Percentiles rank a stretch among this genome's conserved stretches.
Conservation (phyloP, 2,329 filamentous ascomycete genomes). For the Lasiodiplodia gonubiensis region DNA sequence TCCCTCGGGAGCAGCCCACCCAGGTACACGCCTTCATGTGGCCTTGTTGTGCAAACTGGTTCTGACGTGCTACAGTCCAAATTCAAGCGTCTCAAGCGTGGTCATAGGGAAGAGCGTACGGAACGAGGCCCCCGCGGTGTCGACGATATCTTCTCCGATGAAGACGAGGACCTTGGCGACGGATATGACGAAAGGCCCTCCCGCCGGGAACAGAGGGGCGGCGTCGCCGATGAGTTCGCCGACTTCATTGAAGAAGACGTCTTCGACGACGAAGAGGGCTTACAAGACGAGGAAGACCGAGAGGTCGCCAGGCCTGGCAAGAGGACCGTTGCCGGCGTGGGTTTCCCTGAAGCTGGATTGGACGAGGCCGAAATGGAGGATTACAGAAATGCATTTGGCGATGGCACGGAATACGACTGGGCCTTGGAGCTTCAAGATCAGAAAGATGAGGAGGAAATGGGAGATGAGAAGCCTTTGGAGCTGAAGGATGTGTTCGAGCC, state of each 20-base stretch:
- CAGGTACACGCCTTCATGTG: not conserved
- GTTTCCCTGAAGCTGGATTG: slow-evolving; percentile 80
- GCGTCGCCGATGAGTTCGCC: slow-evolving; percentile 46
- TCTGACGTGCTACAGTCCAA: slow-evolving; percentile 66
- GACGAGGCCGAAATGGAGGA: slow-evolving; percentile 94
- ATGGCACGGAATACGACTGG: slow-evolving; percentile 95
- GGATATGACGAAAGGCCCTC: slow-evolving; percentile 48
- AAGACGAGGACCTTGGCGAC: slow-evolving; percentile 75
- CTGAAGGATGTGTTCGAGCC: slow-evolving; percentile 98
- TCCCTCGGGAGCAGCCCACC: slow-evolving; percentile 15
- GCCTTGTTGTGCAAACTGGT: not conserved
- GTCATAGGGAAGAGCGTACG: slow-evolving; percentile 74
- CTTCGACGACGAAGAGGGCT: slow-evolving; percentile 78
- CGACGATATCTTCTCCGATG: slow-evolving; percentile 93
- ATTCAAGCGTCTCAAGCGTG: slow-evolving; percentile 95
- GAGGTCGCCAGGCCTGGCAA: slow-evolving; percentile 84
- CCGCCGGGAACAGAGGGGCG: slow-evolving; percentile 35
- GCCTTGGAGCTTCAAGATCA: slow-evolving; percentile 88
- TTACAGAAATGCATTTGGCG: slow-evolving; percentile 94
- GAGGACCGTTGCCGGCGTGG: slow-evolving; percentile 68
- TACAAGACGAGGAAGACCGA: slow-evolving; percentile 76
- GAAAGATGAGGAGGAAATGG: slow-evolving; percentile 75
- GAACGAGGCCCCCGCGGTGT: slow-evolving; percentile 72
- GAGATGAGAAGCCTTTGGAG: slow-evolving; percentile 83
- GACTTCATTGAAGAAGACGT: slow-evolving; percentile 87